Conservation (phyloP, 2,329 filamentous ascomycete species). For the Anthostomella pinea region DNA sequence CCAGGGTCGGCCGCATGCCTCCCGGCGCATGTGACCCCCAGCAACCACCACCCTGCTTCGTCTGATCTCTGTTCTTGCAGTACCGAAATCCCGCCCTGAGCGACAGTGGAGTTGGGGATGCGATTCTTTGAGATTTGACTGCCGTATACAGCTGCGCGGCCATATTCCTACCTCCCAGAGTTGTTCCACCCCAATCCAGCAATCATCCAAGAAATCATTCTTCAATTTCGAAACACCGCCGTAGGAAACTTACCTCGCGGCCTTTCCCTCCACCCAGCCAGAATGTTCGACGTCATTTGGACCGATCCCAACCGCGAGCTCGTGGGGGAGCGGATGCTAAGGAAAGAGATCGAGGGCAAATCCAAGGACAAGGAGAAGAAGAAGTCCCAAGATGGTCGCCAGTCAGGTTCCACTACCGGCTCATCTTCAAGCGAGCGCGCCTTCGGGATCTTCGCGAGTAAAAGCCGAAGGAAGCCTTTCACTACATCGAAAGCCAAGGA, state of each 20-base stretch:
- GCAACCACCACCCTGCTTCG: neutral
- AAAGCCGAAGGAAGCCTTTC: slow-evolving; percentile 35
- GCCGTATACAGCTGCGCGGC: slow-evolving; percentile 10
- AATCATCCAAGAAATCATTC: neutral
- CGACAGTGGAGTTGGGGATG: no score
- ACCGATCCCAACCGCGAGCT: slow-evolving; percentile 52
- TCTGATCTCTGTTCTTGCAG: no score
- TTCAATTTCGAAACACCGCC: no score
- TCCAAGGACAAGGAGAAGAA: slow-evolving; percentile 29
- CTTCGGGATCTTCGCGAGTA: slow-evolving; percentile 44
- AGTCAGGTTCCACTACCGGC: slow-evolving; percentile 43
- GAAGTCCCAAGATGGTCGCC: slow-evolving; percentile 27
- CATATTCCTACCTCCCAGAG: no score
- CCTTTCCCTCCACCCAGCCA: slow-evolving; percentile 7
- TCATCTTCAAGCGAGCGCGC: slow-evolving; percentile 39
- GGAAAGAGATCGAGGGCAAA: slow-evolving; percentile 43
- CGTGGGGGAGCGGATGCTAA: slow-evolving; percentile 50
- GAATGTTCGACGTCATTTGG: slow-evolving; percentile 60
- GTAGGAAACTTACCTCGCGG: no score
- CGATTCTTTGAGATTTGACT: slow-evolving; percentile 7
- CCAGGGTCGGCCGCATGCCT: no score
- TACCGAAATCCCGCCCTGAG: no score
- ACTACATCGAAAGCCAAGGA: slow-evolving; percentile 19
- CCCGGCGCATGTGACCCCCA: neutral
- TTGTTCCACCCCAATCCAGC: no score